These are phyloP conservation scores for Beauveria brongniartii DNA, from an alignment of 2,329 filamentous ascomycete species.

Conservation along the genomic window DNA sequence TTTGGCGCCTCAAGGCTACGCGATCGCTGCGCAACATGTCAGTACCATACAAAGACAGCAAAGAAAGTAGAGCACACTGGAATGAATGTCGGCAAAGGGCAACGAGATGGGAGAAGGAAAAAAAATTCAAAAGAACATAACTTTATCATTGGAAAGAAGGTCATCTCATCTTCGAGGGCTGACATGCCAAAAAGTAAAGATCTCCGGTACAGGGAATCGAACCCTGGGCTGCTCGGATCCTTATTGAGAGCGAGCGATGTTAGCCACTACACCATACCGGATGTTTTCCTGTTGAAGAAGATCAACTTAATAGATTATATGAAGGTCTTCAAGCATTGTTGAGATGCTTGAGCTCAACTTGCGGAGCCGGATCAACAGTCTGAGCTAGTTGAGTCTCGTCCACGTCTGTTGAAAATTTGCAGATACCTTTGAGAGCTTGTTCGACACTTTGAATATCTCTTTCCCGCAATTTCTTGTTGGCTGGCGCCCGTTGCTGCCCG, in stretches of 20 bases:
- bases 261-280: conserved; percentile 30
- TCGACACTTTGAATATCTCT: neutral
- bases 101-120: neutral
- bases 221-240: conserved; percentile 26
- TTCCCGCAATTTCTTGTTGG: neutral
- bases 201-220: conserved; percentile 28
- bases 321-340: neutral
- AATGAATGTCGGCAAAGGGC: too few species aligned
- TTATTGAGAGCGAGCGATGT: conserved; percentile 28
- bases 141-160: too few species aligned
- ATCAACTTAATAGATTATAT: neutral
- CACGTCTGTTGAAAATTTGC: neutral
- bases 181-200: neutral
- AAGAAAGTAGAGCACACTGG: too few species aligned
- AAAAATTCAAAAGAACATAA: too few species aligned
- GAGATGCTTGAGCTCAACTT: too few species aligned
- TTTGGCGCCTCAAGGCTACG: too few species aligned
- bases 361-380: too few species aligned
- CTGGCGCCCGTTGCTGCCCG: neutral
- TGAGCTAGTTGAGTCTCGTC: too few species aligned
- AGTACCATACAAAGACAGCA: too few species aligned
- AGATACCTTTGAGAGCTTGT: too few species aligned
- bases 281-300: conserved; percentile 10
- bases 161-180: too few species aligned
- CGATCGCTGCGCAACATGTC: too few species aligned